Evolutionary conservation across 495 filamentous ascomycete species (phyloP).

Genomic region (Amorphotheca resinae): DNA sequence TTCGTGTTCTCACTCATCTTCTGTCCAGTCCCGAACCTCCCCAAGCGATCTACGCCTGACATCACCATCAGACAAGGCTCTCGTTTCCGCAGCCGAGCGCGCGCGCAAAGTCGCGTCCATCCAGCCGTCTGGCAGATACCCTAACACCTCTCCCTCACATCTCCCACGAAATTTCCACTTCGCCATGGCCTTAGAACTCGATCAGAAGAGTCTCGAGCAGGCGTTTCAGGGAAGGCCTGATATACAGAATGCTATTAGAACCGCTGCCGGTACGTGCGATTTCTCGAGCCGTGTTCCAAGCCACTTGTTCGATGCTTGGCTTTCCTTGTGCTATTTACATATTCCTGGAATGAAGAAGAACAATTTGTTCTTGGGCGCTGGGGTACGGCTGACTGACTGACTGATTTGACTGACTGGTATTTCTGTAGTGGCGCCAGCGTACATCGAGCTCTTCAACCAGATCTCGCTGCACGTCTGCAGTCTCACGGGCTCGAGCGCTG

Average conservation of each 20-base stretch:
- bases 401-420: no score
- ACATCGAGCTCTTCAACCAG: conserved; percentile 37
- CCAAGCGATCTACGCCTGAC: no score
- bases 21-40: no score
- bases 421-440: conserved; percentile 15
- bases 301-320: no score
- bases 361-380: no score
- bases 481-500: conserved; percentile 24
- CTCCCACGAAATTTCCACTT: neutral
- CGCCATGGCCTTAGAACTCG: conserved; percentile 11
- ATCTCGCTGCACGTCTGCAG: conserved; percentile 37
- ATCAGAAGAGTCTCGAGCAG: conserved; percentile 13
- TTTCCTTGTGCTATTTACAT: no score
- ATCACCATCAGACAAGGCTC: conserved; percentile 6
- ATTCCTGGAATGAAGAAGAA: no score
- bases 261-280: conserved; percentile 14
- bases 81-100: conserved; percentile 6
- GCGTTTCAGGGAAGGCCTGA: conserved; percentile 20
- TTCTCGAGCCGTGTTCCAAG: no score
- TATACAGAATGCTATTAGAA: conserved; percentile 17
- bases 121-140: neutral
- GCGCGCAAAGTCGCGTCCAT: neutral
- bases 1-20: no score
- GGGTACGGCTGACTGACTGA: no score
- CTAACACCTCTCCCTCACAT: neutral